Percentiles rank a stretch among this genome's conserved stretches.
Conservation (phyloP, 192 early-diverging fungal genomes). For the Coemansia sp. region DNA sequence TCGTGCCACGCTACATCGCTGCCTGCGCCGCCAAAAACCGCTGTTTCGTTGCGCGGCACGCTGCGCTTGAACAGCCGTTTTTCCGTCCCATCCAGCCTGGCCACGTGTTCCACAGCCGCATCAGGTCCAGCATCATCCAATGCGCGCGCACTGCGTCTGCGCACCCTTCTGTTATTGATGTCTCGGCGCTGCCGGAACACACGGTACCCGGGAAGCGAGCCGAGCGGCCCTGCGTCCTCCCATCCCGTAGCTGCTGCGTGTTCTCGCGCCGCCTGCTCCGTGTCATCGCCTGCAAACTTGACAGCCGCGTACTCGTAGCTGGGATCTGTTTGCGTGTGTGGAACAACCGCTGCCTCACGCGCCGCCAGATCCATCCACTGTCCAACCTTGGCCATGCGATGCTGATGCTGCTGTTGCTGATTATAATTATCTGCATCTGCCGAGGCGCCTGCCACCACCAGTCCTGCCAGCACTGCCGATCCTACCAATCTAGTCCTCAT, state of each 20-base stretch:
- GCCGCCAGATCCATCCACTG: constrained; percentile 28
- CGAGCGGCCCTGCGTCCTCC: constrained; percentile 43
- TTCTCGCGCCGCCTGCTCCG: constrained; percentile 22
- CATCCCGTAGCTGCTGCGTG: constrained; percentile 32
- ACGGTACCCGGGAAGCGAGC: constrained; percentile 37
- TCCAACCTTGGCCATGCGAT: constrained; percentile 6
- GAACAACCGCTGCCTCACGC: constrained; percentile 15
- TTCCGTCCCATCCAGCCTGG: constrained; percentile 12
- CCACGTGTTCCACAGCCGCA: constrained; percentile 16
- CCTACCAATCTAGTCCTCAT: too few relatives aligned
- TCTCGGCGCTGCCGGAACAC: constrained; percentile 32
- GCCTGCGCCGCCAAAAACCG: constrained; percentile 18
- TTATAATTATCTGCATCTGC: not conserved
- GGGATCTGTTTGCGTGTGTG: constrained; percentile 27
- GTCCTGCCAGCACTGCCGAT: too few relatives aligned
- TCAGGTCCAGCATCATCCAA: not conserved
- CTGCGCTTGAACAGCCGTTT: constrained; percentile 39
- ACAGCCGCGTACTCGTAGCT: constrained; percentile 38
- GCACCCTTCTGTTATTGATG: not conserved
- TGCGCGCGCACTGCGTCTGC: not conserved
- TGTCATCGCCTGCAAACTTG: constrained; percentile 21
- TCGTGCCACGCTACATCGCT: constrained; percentile 25
- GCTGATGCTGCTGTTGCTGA: not conserved
- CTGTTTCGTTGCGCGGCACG: not conserved
- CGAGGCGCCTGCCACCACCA: not conserved